Conservation (phyloP, 2,329 filamentous ascomycete genomes). For the Fusarium drepaniforme region DNA sequence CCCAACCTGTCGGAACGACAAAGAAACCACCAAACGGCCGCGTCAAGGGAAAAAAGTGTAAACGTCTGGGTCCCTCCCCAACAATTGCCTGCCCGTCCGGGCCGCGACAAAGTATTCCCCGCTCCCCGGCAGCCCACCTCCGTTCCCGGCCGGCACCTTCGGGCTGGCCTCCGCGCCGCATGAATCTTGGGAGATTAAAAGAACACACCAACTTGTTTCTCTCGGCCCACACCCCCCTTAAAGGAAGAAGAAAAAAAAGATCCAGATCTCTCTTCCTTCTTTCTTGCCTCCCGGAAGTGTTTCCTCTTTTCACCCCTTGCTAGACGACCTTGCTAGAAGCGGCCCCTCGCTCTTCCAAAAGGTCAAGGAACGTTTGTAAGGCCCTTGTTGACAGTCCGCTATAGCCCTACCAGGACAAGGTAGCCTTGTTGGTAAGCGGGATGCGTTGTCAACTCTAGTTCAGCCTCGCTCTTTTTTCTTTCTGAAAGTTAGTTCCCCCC, state of each 20-base stretch:
- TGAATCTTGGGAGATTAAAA: conserved; percentile 45
- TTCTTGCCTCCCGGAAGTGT: conserved; percentile 3
- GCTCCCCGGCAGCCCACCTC: conserved; percentile 10
- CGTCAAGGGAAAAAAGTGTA: not conserved
- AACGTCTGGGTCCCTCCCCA: not conserved
- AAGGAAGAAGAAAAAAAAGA: not conserved
- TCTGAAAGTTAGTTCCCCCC: not conserved
- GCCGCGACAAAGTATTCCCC: conserved; percentile 9
- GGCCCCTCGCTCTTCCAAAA: not conserved
- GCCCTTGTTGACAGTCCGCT: conserved; percentile 12
- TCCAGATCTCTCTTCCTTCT: conserved; percentile 22
- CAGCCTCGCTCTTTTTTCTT: conserved; percentile 19
- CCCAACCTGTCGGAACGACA: not conserved
- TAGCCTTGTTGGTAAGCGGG: conserved; percentile 10
- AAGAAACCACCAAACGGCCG: not conserved
- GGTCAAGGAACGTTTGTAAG: conserved; percentile 19
- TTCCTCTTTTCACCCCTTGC: conserved; percentile 10
- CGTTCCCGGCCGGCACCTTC: conserved; percentile 33
- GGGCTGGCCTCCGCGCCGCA: conserved; percentile 37
- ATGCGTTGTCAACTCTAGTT: conserved; percentile 31
- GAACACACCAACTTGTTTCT: conserved; percentile 15
- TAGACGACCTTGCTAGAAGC: not conserved
- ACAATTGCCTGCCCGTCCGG: not conserved
- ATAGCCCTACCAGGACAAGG: conserved; percentile 13
- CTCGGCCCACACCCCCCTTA: conserved; percentile 6